Conservation (phyloP, 1,139 yeast genomes). For the Hemisphaericaspora subhashii region DNA sequence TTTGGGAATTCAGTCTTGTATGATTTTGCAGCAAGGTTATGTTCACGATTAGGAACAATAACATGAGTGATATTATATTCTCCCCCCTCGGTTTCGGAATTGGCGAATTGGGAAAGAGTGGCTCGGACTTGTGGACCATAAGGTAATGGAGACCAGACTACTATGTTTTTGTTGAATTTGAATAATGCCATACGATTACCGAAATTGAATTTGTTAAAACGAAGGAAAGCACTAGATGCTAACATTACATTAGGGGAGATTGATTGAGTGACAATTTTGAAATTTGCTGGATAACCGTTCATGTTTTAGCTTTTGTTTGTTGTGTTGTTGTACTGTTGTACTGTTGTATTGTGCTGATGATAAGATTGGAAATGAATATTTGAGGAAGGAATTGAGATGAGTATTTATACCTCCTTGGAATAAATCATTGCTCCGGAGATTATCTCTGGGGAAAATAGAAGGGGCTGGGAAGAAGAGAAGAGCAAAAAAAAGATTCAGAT, state of each 20-base stretch:
- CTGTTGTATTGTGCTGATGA: not conserved
- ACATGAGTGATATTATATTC: conserved; percentile 39
- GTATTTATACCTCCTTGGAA: too few species aligned
- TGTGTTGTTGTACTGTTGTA: not conserved
- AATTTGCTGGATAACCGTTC: conserved; percentile 40
- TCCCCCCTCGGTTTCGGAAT: too few species aligned
- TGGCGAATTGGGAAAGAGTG: conserved; percentile 36
- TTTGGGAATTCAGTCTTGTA: conserved; percentile 51
- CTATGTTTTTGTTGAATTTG: conserved; percentile 31
- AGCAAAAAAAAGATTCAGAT: too few species aligned
- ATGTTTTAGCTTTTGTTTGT: conserved; percentile 5
- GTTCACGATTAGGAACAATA: conserved; percentile 55
- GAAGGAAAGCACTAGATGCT: conserved; percentile 50
- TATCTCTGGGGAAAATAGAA: too few species aligned
- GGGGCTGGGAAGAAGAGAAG: too few species aligned
- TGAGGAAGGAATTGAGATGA: too few species aligned
- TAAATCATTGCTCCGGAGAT: not conserved
- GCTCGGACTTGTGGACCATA: conserved; percentile 46
- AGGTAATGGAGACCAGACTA: conserved; percentile 66
- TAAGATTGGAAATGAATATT: too few species aligned
- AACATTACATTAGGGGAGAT: conserved; percentile 48
- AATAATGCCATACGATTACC: conserved; percentile 64
- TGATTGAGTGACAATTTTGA: conserved; percentile 41
- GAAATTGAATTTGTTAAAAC: conserved; percentile 43
- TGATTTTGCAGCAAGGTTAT: conserved; percentile 54